A percentile compares a stretch with the other conserved stretches of the same genome.
Evolutionary conservation across 2,329 filamentous ascomycete genomes (phyloP).

Genomic region (Monilinia fructigena): DNA sequence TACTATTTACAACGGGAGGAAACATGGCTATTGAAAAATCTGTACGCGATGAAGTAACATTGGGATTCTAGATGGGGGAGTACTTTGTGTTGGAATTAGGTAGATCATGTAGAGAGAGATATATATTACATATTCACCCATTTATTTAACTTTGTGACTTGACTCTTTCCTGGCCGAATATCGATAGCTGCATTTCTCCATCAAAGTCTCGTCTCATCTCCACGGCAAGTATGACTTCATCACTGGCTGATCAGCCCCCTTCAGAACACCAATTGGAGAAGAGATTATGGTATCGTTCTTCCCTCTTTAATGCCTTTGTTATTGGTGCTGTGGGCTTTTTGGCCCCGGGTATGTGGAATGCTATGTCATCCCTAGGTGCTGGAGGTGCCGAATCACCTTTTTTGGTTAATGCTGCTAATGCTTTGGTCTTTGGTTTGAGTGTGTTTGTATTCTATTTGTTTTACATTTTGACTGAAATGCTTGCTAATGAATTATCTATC

Average conservation of each 20-base stretch:
- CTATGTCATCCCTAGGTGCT: conserved; percentile 45
- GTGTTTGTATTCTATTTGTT: conserved; percentile 43
- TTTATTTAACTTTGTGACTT: background rate
- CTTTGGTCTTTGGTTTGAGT: conserved; percentile 44
- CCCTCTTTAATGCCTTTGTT: conserved; percentile 45
- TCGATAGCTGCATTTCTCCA: background rate
- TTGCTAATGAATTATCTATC: conserved; percentile 41
- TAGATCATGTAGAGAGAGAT: background rate
- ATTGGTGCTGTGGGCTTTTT: conserved; percentile 44
- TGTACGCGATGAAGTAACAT: background rate
- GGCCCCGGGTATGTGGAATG: conserved; percentile 45
- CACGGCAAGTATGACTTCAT: background rate
- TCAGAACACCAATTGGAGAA: background rate
- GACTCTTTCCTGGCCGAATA: background rate
- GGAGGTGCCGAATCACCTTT: conserved; percentile 49
- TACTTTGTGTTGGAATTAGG: too few relatives aligned
- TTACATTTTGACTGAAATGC: conserved; percentile 33
- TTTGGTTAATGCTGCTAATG: conserved; percentile 48
- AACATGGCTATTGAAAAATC: conserved; percentile 4
- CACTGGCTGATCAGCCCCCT: background rate
- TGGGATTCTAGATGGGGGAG: too few relatives aligned
- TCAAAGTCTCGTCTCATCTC: background rate
- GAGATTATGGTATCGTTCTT: background rate
- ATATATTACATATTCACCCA: background rate
- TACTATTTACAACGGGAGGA: background rate